Base-by-base conservation (phyloP, 1,139 yeast species). In the Candida sp. region DNA sequence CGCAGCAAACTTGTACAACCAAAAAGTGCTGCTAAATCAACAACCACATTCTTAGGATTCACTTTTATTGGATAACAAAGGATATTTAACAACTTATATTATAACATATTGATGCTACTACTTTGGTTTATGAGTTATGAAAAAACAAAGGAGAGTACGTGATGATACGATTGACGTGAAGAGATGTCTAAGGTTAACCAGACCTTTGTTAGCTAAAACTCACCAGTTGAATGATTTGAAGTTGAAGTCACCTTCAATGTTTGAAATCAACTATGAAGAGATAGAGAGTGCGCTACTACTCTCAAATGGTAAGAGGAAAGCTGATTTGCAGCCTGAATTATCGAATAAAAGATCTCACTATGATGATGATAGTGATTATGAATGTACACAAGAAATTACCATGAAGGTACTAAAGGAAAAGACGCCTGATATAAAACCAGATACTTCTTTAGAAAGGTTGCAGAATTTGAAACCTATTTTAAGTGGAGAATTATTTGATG, bases 191-290 rank as follows among this genome's bases (percentile, higher is more conserved):
- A 53, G 75, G 40, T 52, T 66, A 3, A 58, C 66, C 7, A 60
- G 77, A 25, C 77, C 77, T 11, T 53, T 72, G 19, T 47, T 69
- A 5, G 53, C 73, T 38, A 69, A 68, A 43, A 57, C 70, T 22
- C 75, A 70, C 50, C 49, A 58, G 4, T 56, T 71, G 34, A 64
- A 67, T 38, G 68, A 64, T 37, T 43, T 60, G 39, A 52, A 52
- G 42, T 41, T 48, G 15, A 64, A 62, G 44, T 56, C 58, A 41
- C 65, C 71, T 2, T 45, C 51, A 11, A 46, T 53, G n/a, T 45
- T 59, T 15, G 52, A 44, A 4, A 52, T 59, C 35, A 41, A 43
- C 15, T 46, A 46, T 25, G 43, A 15, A 9, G 19, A 11, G 19
- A 3, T 35, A 36, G 8, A 19, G 33, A 23, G 21, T 19, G 29